Evolutionary conservation across 2,329 filamentous ascomycete species (phyloP).

Genomic region (Trichophyton verrucosum): DNA sequence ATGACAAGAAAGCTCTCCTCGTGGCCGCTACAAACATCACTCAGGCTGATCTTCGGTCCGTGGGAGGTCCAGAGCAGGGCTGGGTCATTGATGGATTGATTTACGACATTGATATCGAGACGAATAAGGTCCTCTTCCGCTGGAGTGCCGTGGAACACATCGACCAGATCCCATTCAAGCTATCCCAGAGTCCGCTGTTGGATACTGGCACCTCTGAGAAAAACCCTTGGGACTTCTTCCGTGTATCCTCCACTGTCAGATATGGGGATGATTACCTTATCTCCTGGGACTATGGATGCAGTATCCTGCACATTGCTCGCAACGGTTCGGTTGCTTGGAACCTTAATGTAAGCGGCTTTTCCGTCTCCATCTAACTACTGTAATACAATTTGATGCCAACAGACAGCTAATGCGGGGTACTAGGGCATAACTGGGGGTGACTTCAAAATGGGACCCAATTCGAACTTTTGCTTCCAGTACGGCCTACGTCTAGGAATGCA

Average conservation of each 20-base stretch:
- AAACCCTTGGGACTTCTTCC: slow-evolving; percentile 11
- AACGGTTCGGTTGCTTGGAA: slow-evolving; percentile 8
- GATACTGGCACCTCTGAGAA: slow-evolving; percentile 3
- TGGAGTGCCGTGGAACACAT: slow-evolving; percentile 39
- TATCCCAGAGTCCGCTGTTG: neutral
- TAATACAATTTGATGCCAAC: neutral
- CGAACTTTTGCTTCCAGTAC: slow-evolving; percentile 12
- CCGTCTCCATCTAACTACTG: no score
- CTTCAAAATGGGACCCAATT: slow-evolving; percentile 9
- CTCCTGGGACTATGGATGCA: slow-evolving; percentile 8
- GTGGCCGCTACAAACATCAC: slow-evolving; percentile 31
- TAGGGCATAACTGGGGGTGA: slow-evolving; percentile 12
- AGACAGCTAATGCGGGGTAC: neutral
- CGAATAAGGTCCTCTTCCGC: slow-evolving; percentile 33
- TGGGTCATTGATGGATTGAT: slow-evolving; percentile 33
- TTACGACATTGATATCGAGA: slow-evolving; percentile 37
- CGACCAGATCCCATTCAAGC: slow-evolving; percentile 9
- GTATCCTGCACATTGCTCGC: slow-evolving; percentile 1
- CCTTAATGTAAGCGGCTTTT: slow-evolving; percentile 7
- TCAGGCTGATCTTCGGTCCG: slow-evolving; percentile 26
- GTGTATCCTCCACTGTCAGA: slow-evolving; percentile 9
- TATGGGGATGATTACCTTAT: slow-evolving; percentile 12
- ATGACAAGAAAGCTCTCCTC: slow-evolving; percentile 29
- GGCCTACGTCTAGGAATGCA: neutral
- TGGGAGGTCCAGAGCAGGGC: slow-evolving; percentile 26